Evolutionary conservation across 495 filamentous ascomycete genomes (phyloP), one percentile per base, ranked within the genome.

Genomic region (Aspergillus kassunensis): DNA sequence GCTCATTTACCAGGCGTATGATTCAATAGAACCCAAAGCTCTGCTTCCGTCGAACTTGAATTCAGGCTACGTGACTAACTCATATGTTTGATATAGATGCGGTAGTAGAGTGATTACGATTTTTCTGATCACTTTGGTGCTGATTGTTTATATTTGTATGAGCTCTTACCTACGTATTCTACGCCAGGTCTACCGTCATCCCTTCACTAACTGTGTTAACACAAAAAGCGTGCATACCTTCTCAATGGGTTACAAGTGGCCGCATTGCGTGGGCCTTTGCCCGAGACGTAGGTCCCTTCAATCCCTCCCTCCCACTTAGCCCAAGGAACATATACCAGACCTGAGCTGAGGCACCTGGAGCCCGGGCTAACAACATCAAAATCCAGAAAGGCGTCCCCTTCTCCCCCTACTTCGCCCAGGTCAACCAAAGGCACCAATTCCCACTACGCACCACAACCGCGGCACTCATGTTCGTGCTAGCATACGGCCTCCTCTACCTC

Each of bases 201-300:
- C n/a, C n/a, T n/a, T n/a, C n/a, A n/a, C n/a, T n/a, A 15, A 53
- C 18, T 18, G 13, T n/a, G 8, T 4, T n/a, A n/a, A n/a, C n/a
- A n/a, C n/a, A n/a, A 27, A 20, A 16, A 61, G 63, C 47, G 16
- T 55, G 55, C 19, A 50, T 68, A 0, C 62, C 59, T 56, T 45
- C 27, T 4, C 43, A 45, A 21, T 45, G 43, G 43, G 55, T 68
- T 1, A 56, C 42, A 2, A 44, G 49, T 18, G 66, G 70, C 23
- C 60, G 71, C 4, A 52, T 73, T 33, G 60, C 64, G 6, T 75
- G 71, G 70, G 67, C 70, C 2, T 72, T 75, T 41, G 58, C 71
- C 0, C 55, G 70, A 36, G 70, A 45, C 16, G 71, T 50, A 57
- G 57, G 53, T 53, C 57, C 8, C 3, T 44, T 0, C 49, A 49